These are phyloP conservation scores for Amaranthus tricolor DNA, from an alignment of 179 eudicot species.

Conservation along the genomic window DNA sequence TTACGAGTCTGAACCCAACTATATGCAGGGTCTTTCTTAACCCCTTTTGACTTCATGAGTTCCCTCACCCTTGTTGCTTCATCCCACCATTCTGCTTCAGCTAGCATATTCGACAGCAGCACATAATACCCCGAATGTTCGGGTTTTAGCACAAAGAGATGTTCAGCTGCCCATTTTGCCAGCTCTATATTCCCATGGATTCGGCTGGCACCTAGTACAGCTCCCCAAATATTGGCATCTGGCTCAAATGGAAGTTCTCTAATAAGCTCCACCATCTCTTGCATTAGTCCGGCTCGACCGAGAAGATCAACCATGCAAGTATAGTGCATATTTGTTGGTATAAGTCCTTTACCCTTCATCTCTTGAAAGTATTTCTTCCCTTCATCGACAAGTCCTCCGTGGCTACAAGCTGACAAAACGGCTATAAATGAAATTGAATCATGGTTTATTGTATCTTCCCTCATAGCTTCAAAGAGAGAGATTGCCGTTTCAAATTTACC, in stretches of 20 bases:
- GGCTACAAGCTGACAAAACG: constrained; percentile 67
- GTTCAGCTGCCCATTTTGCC: constrained; percentile 63
- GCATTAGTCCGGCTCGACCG: constrained; percentile 69
- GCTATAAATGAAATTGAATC: constrained; percentile 62
- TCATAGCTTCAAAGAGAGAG: constrained; percentile 54
- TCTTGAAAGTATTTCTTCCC: constrained; percentile 57
- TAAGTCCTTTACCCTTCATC: constrained; percentile 38
- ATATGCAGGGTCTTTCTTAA: constrained; percentile 55
- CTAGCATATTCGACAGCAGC: constrained; percentile 60
- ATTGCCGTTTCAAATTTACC: constrained; percentile 50
- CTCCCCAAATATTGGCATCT: constrained; percentile 68
- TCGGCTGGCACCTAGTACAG: constrained; percentile 65
- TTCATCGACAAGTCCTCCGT: constrained; percentile 61
- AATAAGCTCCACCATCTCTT: constrained; percentile 52
- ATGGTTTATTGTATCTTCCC: constrained; percentile 29
- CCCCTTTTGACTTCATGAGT: constrained; percentile 44
- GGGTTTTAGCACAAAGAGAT: constrained; percentile 52
- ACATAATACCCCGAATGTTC: constrained; percentile 62
- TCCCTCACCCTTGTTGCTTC: constrained; percentile 55
- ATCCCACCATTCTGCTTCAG: constrained; percentile 72
- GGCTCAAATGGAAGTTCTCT: constrained; percentile 46
- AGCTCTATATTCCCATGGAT: constrained; percentile 58
- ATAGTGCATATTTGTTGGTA: constrained; percentile 46
- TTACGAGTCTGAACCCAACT: constrained; percentile 51
- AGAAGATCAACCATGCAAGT: constrained; percentile 86